Conservation (phyloP, 345 rosid species). For the Brassica napus region Da-Ae NC_063450.1:52369501-52370000, state of each 20-base stretch:
- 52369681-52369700: conserved; percentile 30
- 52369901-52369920: neutral
- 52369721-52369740: conserved; percentile 43
- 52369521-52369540: neutral
- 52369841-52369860: neutral
- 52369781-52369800: conserved; percentile 56
- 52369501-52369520: neutral
- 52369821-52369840: neutral
- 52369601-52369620: neutral
- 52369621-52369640: neutral
- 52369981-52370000: conserved; percentile 22
- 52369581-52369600: conserved; percentile 16
- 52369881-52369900: neutral
- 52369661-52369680: conserved; percentile 64
- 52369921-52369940: neutral
- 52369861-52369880: neutral
- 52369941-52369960: conserved; percentile 30
- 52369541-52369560: neutral
- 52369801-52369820: conserved; percentile 43
- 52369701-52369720: neutral
- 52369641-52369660: conserved; percentile 76
- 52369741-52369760: conserved; percentile 46
- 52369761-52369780: conserved; percentile 41
- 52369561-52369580: conserved; percentile 21
- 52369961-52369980: conserved; percentile 13